These are phyloP conservation scores for Tylopilus sp. DNA, from an alignment of 1,284 basidiomycete species.

Conservation along the genomic window DNA sequence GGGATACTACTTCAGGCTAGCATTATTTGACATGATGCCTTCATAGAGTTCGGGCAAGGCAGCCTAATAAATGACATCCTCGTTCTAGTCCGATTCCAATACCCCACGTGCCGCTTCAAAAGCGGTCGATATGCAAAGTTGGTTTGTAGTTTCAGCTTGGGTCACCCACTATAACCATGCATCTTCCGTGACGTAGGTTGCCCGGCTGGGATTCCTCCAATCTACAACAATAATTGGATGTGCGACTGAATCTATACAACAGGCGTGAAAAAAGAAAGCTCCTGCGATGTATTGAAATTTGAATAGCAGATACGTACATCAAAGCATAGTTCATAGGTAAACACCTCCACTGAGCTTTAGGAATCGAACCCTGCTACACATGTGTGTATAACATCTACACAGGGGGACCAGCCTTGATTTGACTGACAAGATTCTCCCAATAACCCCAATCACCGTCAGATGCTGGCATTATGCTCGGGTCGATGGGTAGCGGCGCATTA, in stretches of 20 bases:
- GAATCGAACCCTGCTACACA: conserved; percentile 5
- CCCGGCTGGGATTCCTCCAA: no score
- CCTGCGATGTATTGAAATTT: not conserved
- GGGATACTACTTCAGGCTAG: no score
- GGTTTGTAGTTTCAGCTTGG: no score
- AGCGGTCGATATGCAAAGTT: no score
- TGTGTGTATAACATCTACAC: conserved; percentile 21
- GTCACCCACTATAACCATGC: no score
- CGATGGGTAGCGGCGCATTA: conserved; percentile 30
- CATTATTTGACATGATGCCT: no score
- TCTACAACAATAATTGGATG: no score
- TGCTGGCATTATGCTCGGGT: conserved; percentile 42
- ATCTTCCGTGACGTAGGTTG: no score
- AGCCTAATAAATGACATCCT: no score
- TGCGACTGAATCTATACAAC: not conserved
- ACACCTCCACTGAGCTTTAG: conserved; percentile 10
- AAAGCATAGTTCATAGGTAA: conserved; percentile 3
- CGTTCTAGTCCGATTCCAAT: no score
- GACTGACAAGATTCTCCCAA: conserved; percentile 75
- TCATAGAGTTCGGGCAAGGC: no score
- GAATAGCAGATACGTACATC: conserved; percentile 12
- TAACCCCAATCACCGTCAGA: conserved; percentile 72
- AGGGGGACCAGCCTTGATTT: conserved; percentile 52
- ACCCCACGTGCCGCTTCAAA: no score
- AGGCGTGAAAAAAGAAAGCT: not conserved